phyloP scores from a whole-genome alignment of 108 stramenopile species.

The Parietichytrium sp. region DNA sequence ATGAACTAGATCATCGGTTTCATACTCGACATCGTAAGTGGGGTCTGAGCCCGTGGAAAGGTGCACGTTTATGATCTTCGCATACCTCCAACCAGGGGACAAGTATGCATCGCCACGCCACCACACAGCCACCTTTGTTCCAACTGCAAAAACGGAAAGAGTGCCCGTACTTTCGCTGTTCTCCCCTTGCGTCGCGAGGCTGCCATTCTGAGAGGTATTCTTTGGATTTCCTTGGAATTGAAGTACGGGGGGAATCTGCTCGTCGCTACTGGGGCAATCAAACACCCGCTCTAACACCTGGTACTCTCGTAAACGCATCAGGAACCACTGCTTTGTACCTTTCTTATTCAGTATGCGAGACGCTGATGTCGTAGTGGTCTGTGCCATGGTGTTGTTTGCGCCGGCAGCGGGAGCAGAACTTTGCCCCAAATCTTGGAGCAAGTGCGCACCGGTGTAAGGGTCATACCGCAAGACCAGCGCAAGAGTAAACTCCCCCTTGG shows the following conservation, averaged over 20 bases:
- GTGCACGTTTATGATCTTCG: not conserved
- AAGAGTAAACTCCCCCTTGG: not conserved
- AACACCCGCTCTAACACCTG: constrained; percentile 38
- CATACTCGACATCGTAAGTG: not conserved
- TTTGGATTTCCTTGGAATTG: not conserved
- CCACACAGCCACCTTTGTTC: not conserved
- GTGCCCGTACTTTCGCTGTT: too few species aligned
- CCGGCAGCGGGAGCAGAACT: too few species aligned
- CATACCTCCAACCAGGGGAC: not conserved
- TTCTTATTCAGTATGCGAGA: constrained; percentile 6
- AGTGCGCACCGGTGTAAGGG: constrained; percentile 19
- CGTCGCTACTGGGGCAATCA: not conserved
- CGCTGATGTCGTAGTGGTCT: too few species aligned
- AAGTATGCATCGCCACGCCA: not conserved
- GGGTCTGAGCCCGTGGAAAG: too few species aligned
- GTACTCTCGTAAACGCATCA: constrained; percentile 13
- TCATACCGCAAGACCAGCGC: constrained; percentile 27
- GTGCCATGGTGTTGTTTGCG: too few species aligned
- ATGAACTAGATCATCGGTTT: not conserved
- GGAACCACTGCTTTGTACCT: constrained; percentile 17
- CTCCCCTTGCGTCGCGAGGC: not conserved
- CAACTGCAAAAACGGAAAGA: not conserved
- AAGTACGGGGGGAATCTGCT: not conserved
- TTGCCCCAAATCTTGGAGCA: constrained; percentile 20
- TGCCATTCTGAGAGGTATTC: not conserved